Conservation (phyloP, 1,139 yeast species). For the Candida tropicalis region DNA sequence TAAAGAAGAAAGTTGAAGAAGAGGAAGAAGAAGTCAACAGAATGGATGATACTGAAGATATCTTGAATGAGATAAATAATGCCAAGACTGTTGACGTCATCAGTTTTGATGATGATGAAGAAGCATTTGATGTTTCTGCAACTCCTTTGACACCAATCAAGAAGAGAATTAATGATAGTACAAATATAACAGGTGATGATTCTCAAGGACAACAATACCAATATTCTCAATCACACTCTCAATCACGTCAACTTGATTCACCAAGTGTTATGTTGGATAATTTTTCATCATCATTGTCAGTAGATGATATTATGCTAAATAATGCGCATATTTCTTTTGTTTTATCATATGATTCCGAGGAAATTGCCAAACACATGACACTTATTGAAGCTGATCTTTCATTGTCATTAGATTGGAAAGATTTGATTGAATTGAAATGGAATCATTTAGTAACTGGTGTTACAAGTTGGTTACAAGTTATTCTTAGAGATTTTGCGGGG, state of each 20-base stretch:
- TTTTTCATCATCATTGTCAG: slow-evolving; percentile 36
- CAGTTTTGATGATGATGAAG: slow-evolving; percentile 23
- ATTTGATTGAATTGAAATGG: slow-evolving; percentile 78
- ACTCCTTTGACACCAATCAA: slow-evolving; percentile 31
- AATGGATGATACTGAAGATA: slow-evolving; percentile 35
- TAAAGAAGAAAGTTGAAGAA: slow-evolving; percentile 12
- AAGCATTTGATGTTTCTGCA: slow-evolving; percentile 27
- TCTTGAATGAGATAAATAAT: slow-evolving; percentile 43
- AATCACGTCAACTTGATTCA: slow-evolving; percentile 19
- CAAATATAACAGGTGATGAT: background rate
- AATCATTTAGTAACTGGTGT: slow-evolving; percentile 65
- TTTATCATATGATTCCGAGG: slow-evolving; percentile 64
- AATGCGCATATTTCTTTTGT: slow-evolving; percentile 76
- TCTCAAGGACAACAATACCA: slow-evolving; percentile 10
- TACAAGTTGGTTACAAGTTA: slow-evolving; percentile 84
- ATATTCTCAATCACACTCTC: background rate
- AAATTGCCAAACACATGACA: slow-evolving; percentile 79
- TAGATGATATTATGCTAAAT: slow-evolving; percentile 39
- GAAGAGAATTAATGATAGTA: background rate
- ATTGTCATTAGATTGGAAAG: slow-evolving; percentile 90
- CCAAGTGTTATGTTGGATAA: slow-evolving; percentile 42
- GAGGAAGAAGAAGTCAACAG: slow-evolving; percentile 18
- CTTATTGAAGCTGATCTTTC: slow-evolving; percentile 82
- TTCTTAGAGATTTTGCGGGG: slow-evolving; percentile 69
- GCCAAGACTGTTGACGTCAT: slow-evolving; percentile 45